Evolutionary conservation across 2,329 filamentous ascomycete genomes (phyloP).

Genomic region (Xylariomycetidae sp.): DNA sequence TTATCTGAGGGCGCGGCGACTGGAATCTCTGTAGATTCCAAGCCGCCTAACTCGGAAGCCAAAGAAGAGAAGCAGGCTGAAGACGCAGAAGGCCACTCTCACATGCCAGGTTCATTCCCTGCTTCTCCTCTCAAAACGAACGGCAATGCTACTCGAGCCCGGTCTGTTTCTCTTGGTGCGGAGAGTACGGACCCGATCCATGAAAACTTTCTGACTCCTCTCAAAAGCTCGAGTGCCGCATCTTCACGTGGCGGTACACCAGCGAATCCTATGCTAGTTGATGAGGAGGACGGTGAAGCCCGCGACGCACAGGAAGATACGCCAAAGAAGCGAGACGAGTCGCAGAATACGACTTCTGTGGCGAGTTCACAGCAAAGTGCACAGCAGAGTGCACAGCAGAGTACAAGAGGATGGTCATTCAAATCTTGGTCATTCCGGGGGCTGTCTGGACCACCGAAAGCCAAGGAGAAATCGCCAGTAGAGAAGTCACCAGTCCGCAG

Average conservation of each 20-base stretch:
- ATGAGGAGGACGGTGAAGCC: conserved; percentile 11
- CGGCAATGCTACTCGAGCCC: not conserved
- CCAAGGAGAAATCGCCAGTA: no score
- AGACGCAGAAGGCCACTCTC: conserved; percentile 3
- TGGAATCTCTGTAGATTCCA: no score
- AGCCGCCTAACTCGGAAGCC: no score
- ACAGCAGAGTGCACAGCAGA: no score
- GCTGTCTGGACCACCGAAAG: no score
- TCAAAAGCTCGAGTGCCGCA: conserved; percentile 7
- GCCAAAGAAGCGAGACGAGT: no score
- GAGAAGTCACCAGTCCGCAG: no score
- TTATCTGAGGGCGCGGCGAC: no score
- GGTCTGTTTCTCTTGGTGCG: conserved; percentile 1
- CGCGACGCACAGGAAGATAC: not conserved
- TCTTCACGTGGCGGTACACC: conserved; percentile 14
- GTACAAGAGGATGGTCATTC: no score
- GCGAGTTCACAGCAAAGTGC: no score
- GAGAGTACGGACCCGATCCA: conserved; percentile 4
- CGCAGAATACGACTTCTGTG: no score
- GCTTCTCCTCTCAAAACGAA: conserved; percentile 9
- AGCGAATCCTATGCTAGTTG: conserved; percentile 15
- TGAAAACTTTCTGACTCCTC: conserved; percentile 12
- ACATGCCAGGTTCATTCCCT: conserved; percentile 9
- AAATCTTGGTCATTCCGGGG: no score
- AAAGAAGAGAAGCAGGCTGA: conserved; percentile 1